Base-by-base conservation (phyloP, 352 stramenopile species). In the Pythium utonaiense region DNA sequence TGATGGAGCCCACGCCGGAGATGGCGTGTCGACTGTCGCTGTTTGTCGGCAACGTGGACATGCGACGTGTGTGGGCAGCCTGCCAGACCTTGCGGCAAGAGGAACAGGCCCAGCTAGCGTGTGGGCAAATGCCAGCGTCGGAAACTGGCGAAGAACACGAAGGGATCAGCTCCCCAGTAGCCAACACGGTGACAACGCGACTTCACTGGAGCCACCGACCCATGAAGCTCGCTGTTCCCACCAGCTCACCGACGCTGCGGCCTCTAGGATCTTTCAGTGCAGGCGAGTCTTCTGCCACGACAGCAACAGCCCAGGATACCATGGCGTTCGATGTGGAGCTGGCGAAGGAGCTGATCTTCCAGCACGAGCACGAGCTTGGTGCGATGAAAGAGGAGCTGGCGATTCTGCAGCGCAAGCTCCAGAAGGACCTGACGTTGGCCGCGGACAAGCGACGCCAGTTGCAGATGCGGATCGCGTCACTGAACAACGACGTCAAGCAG, bases 401-500 rank as follows among this genome's bases (percentile, higher is more conserved):
- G 1, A 67, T 73, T 21, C 57, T 88, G 3, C 73, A 87, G 56
- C 53, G 56, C 21, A 69, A 72, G n/a, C 70, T 92, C 3, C 25
- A 68, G 24, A 69, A 73, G 8, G 55, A 62, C 17, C 30, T 65
- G 12, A 17, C 53, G 33, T 38, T 60, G 50, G 40, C 57, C 6
- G 67, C 75, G 0, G 80, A 89, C 40, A 72, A 78, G 45, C 63
- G 70, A 10, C 77, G 81, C 22, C 54, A 65, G 44, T 56, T 93
- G 30, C 74, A 90, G 47, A 86, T 55, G 34, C 74, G 71, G 24
- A 67, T 83, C 22, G 77, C 75, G 2, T 64, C 48, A 28, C 65
- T 88, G 13, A 73, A 67, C 21, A 88, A 91, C 36, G 64, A 86
- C 5, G 66, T 92, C 55, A 84, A 88, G 60, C 78, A 80, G 22